Evolutionary conservation across 495 filamentous ascomycete genomes (phyloP), one percentile per base, ranked within the genome.

Genomic region (Filosporella fistucella): DNA sequence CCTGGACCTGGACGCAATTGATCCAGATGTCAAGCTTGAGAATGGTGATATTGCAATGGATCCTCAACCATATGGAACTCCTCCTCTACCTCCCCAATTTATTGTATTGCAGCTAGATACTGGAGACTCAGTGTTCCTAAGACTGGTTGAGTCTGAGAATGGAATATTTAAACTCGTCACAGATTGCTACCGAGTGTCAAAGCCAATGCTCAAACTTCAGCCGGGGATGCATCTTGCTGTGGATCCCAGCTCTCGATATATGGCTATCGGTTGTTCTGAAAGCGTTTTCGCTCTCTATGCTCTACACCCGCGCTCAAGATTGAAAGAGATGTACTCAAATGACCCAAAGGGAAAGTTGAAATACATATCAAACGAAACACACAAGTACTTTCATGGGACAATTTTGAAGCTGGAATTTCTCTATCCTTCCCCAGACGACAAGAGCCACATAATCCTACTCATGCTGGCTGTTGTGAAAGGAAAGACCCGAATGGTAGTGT

Each of bases 371-470:
- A 57, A 63, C 17, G 75, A 82, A 56, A 72, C 72, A 34, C 69
- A 77, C 18, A 73, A 86, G 25, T 60, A 71, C 32, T 67, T 90
- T 11, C 75, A 81, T 18, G 90, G 91, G 1, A 71, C 81, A 12
- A 89, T 97, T 26, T 66, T 90, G 45, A 85, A 89, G 55, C 84
- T 96, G 68, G 86, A 91, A 24, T 98, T 97, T 51, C 76, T 98
- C 5, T 80, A 88, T 48, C 85, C 91, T 4, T 72, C 72, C 4
- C 57, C 74, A 17, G 77, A 82, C 48, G 78, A 85, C 41, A 64
- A 75, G 13, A 70, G 74, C 29, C 85, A 87, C 50, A 71, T 94
- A 33, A 84, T 94, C 26, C 70, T 96, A 8, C 68, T 96, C 22
- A 62, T 95, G 4, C 71, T 96, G 17, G 63, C 88, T 13, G 70